Conservation (phyloP, 2,329 filamentous ascomycete genomes). For the Fusarium pseudoanthophilum region DNA sequence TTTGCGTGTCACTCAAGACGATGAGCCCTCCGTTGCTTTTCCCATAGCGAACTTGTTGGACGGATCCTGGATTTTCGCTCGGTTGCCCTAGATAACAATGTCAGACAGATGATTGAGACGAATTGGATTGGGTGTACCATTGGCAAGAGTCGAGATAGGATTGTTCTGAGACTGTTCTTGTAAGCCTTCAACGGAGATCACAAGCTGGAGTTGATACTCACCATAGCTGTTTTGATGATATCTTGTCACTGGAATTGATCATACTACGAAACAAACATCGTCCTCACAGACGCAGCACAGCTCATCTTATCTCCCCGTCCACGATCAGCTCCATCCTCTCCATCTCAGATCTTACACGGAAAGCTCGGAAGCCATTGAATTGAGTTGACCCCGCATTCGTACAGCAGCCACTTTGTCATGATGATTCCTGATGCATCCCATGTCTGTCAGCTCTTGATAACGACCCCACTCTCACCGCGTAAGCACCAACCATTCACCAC, state of each 20-base stretch:
- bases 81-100: conserved; percentile 31
- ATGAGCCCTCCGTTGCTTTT: conserved; percentile 52
- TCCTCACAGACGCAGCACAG: neutral
- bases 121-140: neutral
- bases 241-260: neutral
- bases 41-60: conserved; percentile 41
- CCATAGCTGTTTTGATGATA: neutral
- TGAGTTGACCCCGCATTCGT: conserved; percentile 13
- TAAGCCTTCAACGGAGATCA: neutral
- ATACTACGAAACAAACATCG: accelerated
- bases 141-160: conserved; percentile 27
- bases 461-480: neutral
- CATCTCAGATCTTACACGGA: neutral
- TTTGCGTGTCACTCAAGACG: conserved; percentile 62
- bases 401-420: conserved; percentile 21
- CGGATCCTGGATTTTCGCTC: conserved; percentile 36
- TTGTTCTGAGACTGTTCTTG: neutral
- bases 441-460: neutral
- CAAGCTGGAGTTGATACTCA: neutral
- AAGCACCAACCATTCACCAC: neutral
- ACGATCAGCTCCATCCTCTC: neutral
- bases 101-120: neutral
- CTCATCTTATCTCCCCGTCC: neutral
- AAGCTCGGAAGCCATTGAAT: neutral
- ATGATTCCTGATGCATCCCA: conserved; percentile 7